These are phyloP conservation scores for Erythrobasidium hasegawianum DNA, from an alignment of 1,284 basidiomycete species.

Conservation along the genomic window DNA sequence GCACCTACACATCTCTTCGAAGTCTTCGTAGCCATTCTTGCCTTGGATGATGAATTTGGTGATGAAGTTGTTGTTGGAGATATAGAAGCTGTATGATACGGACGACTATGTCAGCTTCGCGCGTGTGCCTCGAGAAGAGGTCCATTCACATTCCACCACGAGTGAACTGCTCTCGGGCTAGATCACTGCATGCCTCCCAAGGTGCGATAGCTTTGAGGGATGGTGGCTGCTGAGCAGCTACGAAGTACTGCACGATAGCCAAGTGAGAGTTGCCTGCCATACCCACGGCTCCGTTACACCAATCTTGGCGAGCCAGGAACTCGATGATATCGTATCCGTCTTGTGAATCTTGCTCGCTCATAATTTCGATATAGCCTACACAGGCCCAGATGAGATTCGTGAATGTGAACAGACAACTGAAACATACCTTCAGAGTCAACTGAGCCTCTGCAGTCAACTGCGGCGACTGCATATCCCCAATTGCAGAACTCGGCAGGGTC, in stretches of 20 bases:
- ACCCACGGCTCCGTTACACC: constrained; percentile 40
- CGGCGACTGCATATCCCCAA: constrained; percentile 44
- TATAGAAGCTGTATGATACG: background rate
- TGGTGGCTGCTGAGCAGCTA: constrained; percentile 39
- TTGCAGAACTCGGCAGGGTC: constrained; percentile 49
- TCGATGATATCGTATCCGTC: constrained; percentile 41
- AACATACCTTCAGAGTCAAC: constrained; percentile 37
- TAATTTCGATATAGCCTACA: too few species aligned
- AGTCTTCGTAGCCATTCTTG: too few species aligned
- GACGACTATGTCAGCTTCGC: background rate
- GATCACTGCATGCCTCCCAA: constrained; percentile 34
- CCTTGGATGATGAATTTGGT: too few species aligned
- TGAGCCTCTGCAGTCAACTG: constrained; percentile 38
- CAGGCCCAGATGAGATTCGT: too few species aligned
- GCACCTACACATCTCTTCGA: too few species aligned
- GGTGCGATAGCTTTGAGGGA: constrained; percentile 30
- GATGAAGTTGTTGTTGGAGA: constrained; percentile 12
- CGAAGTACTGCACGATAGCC: constrained; percentile 40
- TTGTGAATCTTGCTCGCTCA: constrained; percentile 32
- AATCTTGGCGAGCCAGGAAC: constrained; percentile 29
- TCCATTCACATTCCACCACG: background rate
- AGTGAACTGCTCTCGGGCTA: constrained; percentile 32
- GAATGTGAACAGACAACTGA: too few species aligned
- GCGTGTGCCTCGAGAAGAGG: background rate
- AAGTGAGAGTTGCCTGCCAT: constrained; percentile 44